These are phyloP conservation scores for Diplogelasinospora grovesii DNA, from an alignment of 495 filamentous ascomycete species.

Conservation along the genomic window DNA sequence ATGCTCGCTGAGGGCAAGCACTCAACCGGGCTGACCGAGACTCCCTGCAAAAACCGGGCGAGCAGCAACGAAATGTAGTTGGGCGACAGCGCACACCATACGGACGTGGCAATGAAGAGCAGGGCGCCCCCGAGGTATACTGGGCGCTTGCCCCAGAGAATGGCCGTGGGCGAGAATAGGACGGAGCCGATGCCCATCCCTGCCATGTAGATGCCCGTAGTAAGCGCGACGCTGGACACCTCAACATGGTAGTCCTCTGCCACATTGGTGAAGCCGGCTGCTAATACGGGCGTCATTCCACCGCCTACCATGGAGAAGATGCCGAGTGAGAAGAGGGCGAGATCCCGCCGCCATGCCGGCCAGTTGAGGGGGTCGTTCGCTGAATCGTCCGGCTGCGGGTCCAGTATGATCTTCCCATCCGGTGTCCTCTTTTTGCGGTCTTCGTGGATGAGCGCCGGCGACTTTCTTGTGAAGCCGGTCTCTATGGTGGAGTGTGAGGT, in stretches of 20 bases:
- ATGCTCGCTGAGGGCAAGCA: conserved; percentile 91
- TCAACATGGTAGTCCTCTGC: conserved; percentile 61
- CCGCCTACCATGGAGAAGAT: conserved; percentile 91
- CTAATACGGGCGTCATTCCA: conserved; percentile 85
- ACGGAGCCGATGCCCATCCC: conserved; percentile 82
- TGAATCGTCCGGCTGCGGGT: conserved; percentile 89
- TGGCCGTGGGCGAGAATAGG: conserved; percentile 82
- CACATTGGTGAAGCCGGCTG: conserved; percentile 83
- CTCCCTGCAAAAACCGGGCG: conserved; percentile 78
- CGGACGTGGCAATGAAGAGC: conserved; percentile 65
- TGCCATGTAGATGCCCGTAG: conserved; percentile 94
- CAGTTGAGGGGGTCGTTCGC: conserved; percentile 92
- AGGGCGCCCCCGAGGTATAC: conserved; percentile 78
- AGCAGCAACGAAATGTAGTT: conserved; percentile 74
- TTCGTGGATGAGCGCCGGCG: conserved; percentile 20
- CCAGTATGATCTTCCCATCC: conserved; percentile 80
- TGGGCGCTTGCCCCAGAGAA: conserved; percentile 83
- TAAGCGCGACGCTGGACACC: conserved; percentile 72
- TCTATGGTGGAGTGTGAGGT: conserved; percentile 72
- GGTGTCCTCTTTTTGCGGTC: conserved; percentile 66
- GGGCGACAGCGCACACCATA: conserved; percentile 84
- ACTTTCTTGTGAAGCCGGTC: conserved; percentile 39
- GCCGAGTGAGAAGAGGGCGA: conserved; percentile 74
- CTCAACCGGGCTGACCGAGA: conserved; percentile 88
- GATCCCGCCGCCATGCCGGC: conserved; percentile 75